phyloP scores from a whole-genome alignment of 148 eudicot species.

The Chenopodium quinoa region DNA sequence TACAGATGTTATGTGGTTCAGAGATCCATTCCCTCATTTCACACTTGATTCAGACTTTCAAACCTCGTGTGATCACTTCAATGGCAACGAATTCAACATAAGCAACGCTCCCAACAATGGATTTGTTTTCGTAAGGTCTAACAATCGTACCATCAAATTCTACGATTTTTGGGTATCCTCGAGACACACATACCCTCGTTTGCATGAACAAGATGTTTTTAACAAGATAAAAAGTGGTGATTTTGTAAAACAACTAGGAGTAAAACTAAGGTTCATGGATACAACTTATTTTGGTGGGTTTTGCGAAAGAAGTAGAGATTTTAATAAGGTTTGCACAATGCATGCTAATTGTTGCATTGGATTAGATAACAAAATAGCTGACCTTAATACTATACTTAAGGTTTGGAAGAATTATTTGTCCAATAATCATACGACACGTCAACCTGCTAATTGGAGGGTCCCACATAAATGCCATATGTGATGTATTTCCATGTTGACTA shows the following conservation, averaged over 20 bases:
- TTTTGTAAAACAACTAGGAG: conserved; percentile 28
- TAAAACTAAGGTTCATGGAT: conserved; percentile 43
- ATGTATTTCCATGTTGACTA: too few relatives aligned
- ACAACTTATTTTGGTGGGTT: conserved; percentile 55
- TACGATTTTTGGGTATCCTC: conserved; percentile 46
- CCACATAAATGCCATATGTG: conserved; percentile 33
- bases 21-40: conserved; percentile 52
- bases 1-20: conserved; percentile 60
- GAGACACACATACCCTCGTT: conserved; percentile 26
- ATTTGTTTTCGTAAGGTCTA: conserved; percentile 46
- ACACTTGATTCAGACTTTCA: conserved; percentile 45
- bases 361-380: conserved; percentile 41
- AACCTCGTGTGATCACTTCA: conserved; percentile 49
- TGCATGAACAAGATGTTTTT: conserved; percentile 60
- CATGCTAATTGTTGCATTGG: conserved; percentile 73
- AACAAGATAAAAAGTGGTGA: conserved; percentile 36
- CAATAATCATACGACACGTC: conserved; percentile 5
- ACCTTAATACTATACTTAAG: conserved; percentile 39
- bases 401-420: conserved; percentile 51
- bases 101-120: conserved; percentile 47
- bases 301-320: conserved; percentile 52
- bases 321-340: conserved; percentile 55
- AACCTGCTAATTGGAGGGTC: conserved; percentile 35
- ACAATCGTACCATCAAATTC: conserved; percentile 36
- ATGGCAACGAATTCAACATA: conserved; percentile 20